These are phyloP conservation scores for Kwoniella shandongensis DNA, from an alignment of 768 basidiomycete genomes.

Conservation along the genomic window DNA sequence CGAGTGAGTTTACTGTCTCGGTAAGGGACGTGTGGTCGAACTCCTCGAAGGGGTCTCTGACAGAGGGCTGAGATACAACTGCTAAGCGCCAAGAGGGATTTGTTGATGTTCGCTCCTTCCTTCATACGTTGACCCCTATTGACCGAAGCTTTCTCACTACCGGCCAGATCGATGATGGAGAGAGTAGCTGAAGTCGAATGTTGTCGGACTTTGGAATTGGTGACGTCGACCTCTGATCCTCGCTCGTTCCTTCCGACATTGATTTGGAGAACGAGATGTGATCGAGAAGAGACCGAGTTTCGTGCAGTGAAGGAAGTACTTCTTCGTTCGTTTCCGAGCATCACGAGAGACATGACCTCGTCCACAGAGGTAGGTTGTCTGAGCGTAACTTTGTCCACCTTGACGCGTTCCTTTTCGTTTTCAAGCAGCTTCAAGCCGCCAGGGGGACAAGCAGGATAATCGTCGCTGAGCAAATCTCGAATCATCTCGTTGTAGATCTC, in stretches of 20 bases:
- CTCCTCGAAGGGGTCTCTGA: slow-evolving; percentile 67
- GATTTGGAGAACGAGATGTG: slow-evolving; percentile 95
- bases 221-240: slow-evolving; percentile 68
- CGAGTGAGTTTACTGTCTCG: slow-evolving; percentile 98
- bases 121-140: slow-evolving; percentile 99
- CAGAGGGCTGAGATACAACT: slow-evolving; percentile 99
- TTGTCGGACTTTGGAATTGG: slow-evolving; percentile 66
- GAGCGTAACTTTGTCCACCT: slow-evolving; percentile 81
- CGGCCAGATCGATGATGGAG: slow-evolving; percentile 96
- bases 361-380: slow-evolving; percentile 77
- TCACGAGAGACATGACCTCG: slow-evolving; percentile 90
- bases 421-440: slow-evolving; percentile 92
- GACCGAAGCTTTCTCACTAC: slow-evolving; percentile 93
- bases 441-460: slow-evolving; percentile 62
- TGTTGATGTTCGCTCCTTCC: slow-evolving; percentile 99
- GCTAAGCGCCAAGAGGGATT: slow-evolving; percentile 91
- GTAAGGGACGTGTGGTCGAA: slow-evolving; percentile 87
- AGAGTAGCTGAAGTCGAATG: slow-evolving; percentile 65
- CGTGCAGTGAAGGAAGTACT: slow-evolving; percentile 94
- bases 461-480: slow-evolving; percentile 83
- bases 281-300: slow-evolving; percentile 93
- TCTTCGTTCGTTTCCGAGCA: slow-evolving; percentile 80
- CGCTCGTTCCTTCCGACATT: slow-evolving; percentile 84
- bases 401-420: slow-evolving; percentile 75
- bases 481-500: slow-evolving; percentile 99